Percentiles rank a stretch among this genome's conserved stretches.
Conservation (phyloP, 306 rosid genomes). For the Vachellia pachyceras region DNA sequence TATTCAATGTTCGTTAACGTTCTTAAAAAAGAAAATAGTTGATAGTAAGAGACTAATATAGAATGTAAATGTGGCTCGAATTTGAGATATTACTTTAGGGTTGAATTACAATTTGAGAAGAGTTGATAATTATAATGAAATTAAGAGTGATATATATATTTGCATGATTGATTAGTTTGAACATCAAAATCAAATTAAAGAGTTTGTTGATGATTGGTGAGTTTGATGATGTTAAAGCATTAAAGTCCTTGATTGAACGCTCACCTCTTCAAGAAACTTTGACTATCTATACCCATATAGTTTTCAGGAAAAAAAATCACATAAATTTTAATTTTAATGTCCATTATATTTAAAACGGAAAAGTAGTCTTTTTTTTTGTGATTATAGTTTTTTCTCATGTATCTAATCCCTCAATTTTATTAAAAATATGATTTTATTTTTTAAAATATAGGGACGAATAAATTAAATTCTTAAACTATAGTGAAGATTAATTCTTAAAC, state of each 20-base stretch:
- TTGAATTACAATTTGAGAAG: background rate
- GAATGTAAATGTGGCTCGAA: background rate
- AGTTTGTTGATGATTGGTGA: background rate
- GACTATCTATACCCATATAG: background rate
- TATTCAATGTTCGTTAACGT: background rate
- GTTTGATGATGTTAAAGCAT: background rate
- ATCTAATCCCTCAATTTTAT: too few species aligned
- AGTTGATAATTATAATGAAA: background rate
- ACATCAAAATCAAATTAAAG: constrained; percentile 5
- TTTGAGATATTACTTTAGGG: background rate
- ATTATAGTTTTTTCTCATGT: too few species aligned
- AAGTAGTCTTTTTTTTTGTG: too few species aligned
- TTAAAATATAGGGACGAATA: too few species aligned
- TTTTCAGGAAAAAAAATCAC: too few species aligned
- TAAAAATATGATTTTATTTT: too few species aligned
- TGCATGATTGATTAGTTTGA: background rate
- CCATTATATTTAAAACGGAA: too few species aligned
- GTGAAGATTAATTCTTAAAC: too few species aligned
- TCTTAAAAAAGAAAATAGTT: background rate
- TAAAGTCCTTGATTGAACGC: background rate
- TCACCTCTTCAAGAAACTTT: background rate
- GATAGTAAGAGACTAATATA: background rate
- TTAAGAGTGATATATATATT: too few species aligned
- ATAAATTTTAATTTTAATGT: too few species aligned
- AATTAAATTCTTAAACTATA: too few species aligned